Evolutionary conservation across 345 rosid species (phyloP).

Genomic region (Populus tremula): DNA sequence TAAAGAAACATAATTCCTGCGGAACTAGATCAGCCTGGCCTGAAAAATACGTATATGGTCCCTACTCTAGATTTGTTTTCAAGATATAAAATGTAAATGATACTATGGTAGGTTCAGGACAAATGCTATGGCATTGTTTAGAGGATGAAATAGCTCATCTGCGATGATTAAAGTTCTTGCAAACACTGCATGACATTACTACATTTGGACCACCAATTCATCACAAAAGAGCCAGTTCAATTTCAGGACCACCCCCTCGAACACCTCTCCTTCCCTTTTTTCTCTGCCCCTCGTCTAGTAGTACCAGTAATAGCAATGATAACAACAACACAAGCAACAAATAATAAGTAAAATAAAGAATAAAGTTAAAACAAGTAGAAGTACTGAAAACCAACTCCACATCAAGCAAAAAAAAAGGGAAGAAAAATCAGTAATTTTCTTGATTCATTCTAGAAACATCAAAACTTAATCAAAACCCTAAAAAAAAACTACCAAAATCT

Average conservation of each 20-base stretch:
- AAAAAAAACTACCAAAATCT: neutral
- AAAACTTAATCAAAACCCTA: neutral
- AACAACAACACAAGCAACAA: constrained; percentile 5
- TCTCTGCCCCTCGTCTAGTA: neutral
- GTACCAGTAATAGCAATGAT: constrained; percentile 4
- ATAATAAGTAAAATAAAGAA: neutral
- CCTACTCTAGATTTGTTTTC: constrained; percentile 4
- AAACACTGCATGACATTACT: constrained; percentile 26
- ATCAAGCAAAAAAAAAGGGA: neutral
- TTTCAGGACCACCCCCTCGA: constrained; percentile 40
- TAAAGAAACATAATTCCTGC: neutral
- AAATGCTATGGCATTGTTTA: constrained; percentile 21
- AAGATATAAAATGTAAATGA: neutral
- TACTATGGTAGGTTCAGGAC: constrained; percentile 8
- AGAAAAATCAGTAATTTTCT: neutral
- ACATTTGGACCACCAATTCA: constrained; percentile 44
- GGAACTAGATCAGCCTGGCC: neutral
- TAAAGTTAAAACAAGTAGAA: neutral
- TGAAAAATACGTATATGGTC: constrained; percentile 7
- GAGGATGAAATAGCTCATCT: constrained; percentile 25
- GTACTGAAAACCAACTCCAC: neutral
- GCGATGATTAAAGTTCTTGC: constrained; percentile 31
- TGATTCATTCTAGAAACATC: neutral
- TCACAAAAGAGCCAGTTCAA: constrained; percentile 24
- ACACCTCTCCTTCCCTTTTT: neutral